Conservation (phyloP, 257 asterid genomes). For the Misopates orontium region DNA sequence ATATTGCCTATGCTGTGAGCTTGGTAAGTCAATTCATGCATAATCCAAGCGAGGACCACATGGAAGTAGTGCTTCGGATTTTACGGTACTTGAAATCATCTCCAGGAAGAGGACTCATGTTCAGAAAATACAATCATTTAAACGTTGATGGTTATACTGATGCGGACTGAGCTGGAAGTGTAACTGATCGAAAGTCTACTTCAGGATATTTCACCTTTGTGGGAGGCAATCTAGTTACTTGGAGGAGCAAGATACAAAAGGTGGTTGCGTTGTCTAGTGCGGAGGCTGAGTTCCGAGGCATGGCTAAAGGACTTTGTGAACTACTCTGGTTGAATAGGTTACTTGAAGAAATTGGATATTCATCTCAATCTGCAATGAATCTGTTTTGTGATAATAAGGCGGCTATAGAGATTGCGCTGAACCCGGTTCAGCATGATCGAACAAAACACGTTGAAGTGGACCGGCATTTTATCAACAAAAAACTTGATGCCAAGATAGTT, state of each 20-base stretch:
- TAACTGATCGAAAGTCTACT: neutral
- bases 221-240: neutral
- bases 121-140: too few relatives aligned
- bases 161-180: neutral
- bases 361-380: too few relatives aligned
- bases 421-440: too few relatives aligned
- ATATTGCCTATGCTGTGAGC: neutral
- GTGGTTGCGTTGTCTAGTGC: neutral
- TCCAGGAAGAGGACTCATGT: neutral
- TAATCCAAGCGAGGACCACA: neutral
- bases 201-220: neutral
- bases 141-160: neutral
- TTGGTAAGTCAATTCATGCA: too few relatives aligned
- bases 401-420: too few relatives aligned
- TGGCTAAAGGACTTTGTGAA: too few relatives aligned
- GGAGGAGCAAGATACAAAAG: neutral
- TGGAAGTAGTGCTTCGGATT: neutral
- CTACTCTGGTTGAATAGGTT: too few relatives aligned
- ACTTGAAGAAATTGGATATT: too few relatives aligned
- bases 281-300: neutral
- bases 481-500: too few relatives aligned
- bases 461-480: too few relatives aligned
- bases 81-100: neutral
- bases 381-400: too few relatives aligned
- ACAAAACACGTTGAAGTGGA: too few relatives aligned